Percentiles rank a stretch among this genome's conserved stretches.
Conservation (phyloP, 352 stramenopile genomes). For the Pythium myriotylum region DNA sequence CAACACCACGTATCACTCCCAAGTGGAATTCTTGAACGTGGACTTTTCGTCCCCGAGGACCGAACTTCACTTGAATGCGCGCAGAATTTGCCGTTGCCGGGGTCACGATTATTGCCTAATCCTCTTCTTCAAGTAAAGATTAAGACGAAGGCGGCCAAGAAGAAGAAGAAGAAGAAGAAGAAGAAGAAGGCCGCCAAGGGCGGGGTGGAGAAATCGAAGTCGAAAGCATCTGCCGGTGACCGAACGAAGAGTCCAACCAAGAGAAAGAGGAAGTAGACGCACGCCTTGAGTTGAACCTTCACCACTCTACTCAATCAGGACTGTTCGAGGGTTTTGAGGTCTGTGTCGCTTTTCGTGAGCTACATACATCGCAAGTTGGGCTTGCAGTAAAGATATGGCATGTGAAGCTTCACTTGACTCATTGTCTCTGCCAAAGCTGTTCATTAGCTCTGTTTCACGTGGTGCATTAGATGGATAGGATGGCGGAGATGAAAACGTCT, state of each 20-base stretch:
- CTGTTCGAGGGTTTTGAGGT: too few relatives aligned
- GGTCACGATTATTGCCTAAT: slow-evolving; percentile 48
- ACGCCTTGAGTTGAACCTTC: background rate
- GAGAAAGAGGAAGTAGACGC: slow-evolving; percentile 26
- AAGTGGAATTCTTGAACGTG: slow-evolving; percentile 43
- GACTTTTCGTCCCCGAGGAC: slow-evolving; percentile 67
- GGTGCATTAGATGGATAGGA: background rate
- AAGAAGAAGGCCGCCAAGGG: slow-evolving; percentile 41
- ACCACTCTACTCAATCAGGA: background rate
- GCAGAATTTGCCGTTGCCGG: slow-evolving; percentile 52
- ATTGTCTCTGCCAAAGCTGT: background rate
- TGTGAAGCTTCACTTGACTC: background rate
- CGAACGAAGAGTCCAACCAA: slow-evolving; percentile 20
- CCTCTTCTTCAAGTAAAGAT: slow-evolving; percentile 39
- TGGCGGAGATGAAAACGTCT: too few relatives aligned
- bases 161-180: slow-evolving; percentile 45
- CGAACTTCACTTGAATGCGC: slow-evolving; percentile 47
- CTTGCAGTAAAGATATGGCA: slow-evolving; percentile 14
- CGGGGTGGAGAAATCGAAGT: slow-evolving; percentile 43
- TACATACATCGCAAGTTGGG: slow-evolving; percentile 37
- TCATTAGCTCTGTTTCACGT: background rate
- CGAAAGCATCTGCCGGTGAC: slow-evolving; percentile 27
- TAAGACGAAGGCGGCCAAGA: slow-evolving; percentile 45
- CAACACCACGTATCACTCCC: slow-evolving; percentile 50
- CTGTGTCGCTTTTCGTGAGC: slow-evolving; percentile 17